Evolutionary conservation across 148 eudicot genomes (phyloP), one percentile per base, ranked within the genome.

Genomic region (Dysphania ambrosioides): DNA sequence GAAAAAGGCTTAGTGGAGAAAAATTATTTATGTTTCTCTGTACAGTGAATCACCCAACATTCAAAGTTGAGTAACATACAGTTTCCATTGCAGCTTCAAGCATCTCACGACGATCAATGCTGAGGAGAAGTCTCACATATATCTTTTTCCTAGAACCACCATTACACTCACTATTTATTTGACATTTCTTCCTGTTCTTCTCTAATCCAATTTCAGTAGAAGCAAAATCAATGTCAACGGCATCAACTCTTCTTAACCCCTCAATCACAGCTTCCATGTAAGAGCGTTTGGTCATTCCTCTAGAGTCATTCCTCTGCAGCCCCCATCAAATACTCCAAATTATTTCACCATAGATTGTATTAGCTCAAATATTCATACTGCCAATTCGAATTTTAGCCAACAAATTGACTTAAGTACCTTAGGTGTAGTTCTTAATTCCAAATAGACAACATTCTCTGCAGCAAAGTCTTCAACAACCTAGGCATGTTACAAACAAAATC

Each of bases 381-480:
- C 65, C 18, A 70, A 38, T 26, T 35, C 3, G 2, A 10, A 35
- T 21, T 65, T 7, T 67, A 36, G 47, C 70, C 30, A 8, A 41
- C 29, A 40, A 12, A 32, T 15, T 15, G 71, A 11, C 8, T 42
- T 2, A 49, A 77, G 68, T 83, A 95, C 98, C 98, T 95, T 95
- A 3, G 98, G 98, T 29, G 98, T 95, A 34, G 97, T 95, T 83
- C 98, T 88, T 55, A 95, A 41, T 81, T 95, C 98, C 91, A 95
- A 85, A 79, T 95, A 95, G 67, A 95, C 88, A 71, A 95, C 96
- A 82, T 95, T 95, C 69, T 95, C 98, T 30, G 93, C 87, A 70
- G 97, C 97, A 75, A 95, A 95, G 83, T 95, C 98, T 75, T 95
- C 98, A 66, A 92, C 85, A 75, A 92, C 96, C 98, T 95, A 83